Conservation (phyloP, 129 eudicot genomes). For the Tagetes patula region DNA sequence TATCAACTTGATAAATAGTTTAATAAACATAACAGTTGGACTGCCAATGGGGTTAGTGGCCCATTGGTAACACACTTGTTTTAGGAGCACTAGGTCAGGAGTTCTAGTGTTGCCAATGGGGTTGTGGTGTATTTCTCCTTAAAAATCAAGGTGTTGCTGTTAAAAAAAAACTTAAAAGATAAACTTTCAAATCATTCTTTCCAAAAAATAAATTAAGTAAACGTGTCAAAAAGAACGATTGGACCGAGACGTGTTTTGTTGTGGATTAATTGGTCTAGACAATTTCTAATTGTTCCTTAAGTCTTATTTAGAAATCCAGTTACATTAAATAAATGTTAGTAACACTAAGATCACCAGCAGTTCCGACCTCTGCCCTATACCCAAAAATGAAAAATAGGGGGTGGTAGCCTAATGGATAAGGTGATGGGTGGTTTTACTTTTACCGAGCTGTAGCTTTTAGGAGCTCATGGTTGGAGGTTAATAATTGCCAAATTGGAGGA, state of each 20-base stretch:
- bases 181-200: background rate
- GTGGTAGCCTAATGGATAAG: background rate
- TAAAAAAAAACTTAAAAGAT: too few relatives aligned
- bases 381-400: background rate
- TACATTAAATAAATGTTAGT: background rate
- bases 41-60: background rate
- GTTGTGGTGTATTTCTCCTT: too few relatives aligned
- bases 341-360: background rate
- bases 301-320: background rate
- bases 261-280: background rate
- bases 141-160: too few relatives aligned
- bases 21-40: background rate
- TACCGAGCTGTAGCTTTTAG: background rate
- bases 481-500: background rate
- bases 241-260: background rate
- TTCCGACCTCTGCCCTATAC: background rate
- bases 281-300: background rate
- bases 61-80: too few relatives aligned
- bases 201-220: background rate
- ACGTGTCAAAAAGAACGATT: background rate
- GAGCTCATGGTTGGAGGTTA: background rate
- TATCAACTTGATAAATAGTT: background rate
- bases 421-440: background rate
- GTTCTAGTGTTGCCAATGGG: too few relatives aligned
- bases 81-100: too few relatives aligned